Base-by-base conservation (phyloP, 495 filamentous ascomycete species). In the Hapsidospora chrysogenum region DNA sequence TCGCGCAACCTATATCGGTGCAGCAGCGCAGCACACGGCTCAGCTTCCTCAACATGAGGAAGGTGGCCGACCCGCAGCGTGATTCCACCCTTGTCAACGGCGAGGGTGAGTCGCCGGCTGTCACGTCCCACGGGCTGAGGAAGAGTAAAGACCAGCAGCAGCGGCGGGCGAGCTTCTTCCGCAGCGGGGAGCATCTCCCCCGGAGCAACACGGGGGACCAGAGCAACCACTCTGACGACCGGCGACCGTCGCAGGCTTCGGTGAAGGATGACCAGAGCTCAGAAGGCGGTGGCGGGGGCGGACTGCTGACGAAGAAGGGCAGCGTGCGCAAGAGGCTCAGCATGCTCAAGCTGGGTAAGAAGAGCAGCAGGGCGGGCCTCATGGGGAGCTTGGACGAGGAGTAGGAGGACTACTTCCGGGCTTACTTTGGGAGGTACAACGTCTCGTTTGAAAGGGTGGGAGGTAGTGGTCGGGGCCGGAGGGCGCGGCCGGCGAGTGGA, bases 261-360 rank as follows among this genome's bases (percentile, higher is more conserved):
- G 11, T 6, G 6, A 6, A 26, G 23, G 23, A 26, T 26, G 6
- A 6, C 6, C 6, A 26, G 23, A 6, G 6, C 6, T n/a, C n/a
- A n/a, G n/a, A n/a, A n/a, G 23, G 11, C 23, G 23, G 23, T 11
- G 11, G 11, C 23, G 11, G 23, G 6, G 23, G 23, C 23, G 11
- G 6, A 26, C 6, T 6, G 2, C 5, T 20, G 17, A 27, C 22
- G 21, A 36, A 36, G 9, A 36, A 36, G 5, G 9, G 26, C 5
- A 76, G 70, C 39, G 66, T 85, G 35, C 70, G 70, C 55, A 84
- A 78, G 54, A 52, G 81, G 45, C 54, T 85, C 33, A 84, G 78
- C 43, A 47, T 76, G 31, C 42, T 87, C 42, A 71, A 71, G 37
- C 49, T 83, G 40, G 72, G 74, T 26, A 74, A 72, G 54, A 79